Evolutionary conservation across 495 filamentous ascomycete species (phyloP), one percentile per base, ranked within the genome.

Genomic region (Podospora australis): DNA sequence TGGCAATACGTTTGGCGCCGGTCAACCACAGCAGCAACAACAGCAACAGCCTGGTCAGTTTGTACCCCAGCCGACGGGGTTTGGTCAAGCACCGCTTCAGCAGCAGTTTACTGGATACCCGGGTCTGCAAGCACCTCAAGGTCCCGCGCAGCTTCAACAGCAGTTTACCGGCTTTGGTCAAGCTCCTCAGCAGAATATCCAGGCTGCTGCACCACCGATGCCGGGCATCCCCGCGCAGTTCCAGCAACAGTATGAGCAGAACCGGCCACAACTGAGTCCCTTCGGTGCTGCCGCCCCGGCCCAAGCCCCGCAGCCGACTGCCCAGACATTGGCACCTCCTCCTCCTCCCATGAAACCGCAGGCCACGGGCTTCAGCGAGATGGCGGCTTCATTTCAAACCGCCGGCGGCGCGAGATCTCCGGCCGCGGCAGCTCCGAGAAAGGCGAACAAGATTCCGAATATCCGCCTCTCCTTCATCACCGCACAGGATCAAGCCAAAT

Each of bases 401-500:
- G 73, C 77, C 9, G 67, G 69, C 6, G 55, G 71, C 39, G 65
- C 82, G 32, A 75, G 68, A 45, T 71, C 84, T 2, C 73, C 74
- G 57, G 64, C 70, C 20, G 41, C 19, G 65, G 65, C 43, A 51
- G 68, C 51, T 50, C 75, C 16, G 66, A 75, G 17, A 70, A 65
- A 64, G 10, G 50, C 54, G 4, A 73, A 70, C 22, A 90, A 82
- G 68, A 96, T 99, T 41, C 94, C 94, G n/a, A 97, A 86, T 60
- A 92, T 96, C 46, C 75, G 94, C 39, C 72, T 99, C 36, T 95
- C 89, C 5, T 99, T 97, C 57, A 90, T 99, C 47, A 96, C 94
- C 1, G 89, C 87, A 19, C 82, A 86, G 54, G 94, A 99, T 59
- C 94, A 99, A 64, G 84, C 91, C 48, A 96, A 92, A 67, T 99